A percentile compares a stretch with the other conserved stretches of the same genome.
These are phyloP conservation scores for Pisolithus sp. DNA, from an alignment of 768 basidiomycete genomes.

Conservation along the genomic window DNA sequence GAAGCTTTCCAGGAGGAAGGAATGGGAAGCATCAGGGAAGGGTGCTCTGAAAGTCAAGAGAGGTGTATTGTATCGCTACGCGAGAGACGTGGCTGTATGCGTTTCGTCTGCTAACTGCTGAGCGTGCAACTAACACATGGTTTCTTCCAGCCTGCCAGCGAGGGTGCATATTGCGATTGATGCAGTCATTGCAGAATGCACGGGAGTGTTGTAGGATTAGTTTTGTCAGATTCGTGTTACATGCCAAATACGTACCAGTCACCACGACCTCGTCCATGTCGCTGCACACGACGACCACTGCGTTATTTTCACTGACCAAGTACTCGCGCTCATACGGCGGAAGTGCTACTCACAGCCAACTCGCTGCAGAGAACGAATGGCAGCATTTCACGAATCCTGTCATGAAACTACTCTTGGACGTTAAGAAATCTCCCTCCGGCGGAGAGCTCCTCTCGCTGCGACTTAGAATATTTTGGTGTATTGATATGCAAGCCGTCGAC, in stretches of 20 bases:
- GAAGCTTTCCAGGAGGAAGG: slow-evolving; percentile 49
- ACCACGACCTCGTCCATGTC: slow-evolving; percentile 14
- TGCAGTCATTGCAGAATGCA: slow-evolving; percentile 2
- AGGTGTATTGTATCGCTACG: slow-evolving; percentile 75
- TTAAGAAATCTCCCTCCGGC: slow-evolving; percentile 38
- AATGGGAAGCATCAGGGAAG: slow-evolving; percentile 69
- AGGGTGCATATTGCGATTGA: slow-evolving; percentile 81
- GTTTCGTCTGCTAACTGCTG: neutral
- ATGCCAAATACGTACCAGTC: neutral
- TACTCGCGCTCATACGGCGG: slow-evolving; percentile 62
- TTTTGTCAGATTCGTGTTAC: neutral
- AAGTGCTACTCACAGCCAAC: slow-evolving; percentile 10
- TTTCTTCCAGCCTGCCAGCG: slow-evolving; percentile 59
- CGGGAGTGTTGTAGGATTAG: too few relatives aligned
- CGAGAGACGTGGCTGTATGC: slow-evolving; percentile 80
- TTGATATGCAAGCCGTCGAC: slow-evolving; percentile 35
- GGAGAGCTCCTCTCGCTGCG: slow-evolving; percentile 57
- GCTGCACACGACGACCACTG: slow-evolving; percentile 46
- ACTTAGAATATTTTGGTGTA: slow-evolving; percentile 58
- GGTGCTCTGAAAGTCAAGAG: slow-evolving; percentile 59
- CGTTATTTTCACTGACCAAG: slow-evolving; percentile 51
- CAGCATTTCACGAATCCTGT: slow-evolving; percentile 72
- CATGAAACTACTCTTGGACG: slow-evolving; percentile 57
- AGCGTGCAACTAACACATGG: slow-evolving; percentile 1
- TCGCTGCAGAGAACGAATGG: slow-evolving; percentile 48